Evolutionary conservation across 2,329 filamentous ascomycete species (phyloP), one percentile per base, ranked within the genome.

Genomic region (Alternaria consortialis): DNA sequence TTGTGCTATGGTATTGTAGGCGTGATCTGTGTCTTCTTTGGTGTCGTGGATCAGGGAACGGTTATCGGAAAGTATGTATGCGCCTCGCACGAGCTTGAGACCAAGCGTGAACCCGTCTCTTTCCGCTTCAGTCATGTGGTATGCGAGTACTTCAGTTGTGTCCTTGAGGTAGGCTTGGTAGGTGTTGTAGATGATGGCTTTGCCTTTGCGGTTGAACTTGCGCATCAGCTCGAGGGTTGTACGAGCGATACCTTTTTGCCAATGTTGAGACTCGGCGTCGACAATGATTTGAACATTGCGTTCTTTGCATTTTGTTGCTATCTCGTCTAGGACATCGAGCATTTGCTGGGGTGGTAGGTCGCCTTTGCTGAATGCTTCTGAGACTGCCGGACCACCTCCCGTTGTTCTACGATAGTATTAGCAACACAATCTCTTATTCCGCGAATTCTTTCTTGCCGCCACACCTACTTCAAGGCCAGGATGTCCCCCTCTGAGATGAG

Each of bases 1-100:
- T 86, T 86, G 2, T 87, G 85, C 63, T 92, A 87, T 39, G 81
- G 62, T 83, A 74, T 97, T 87, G 80, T 94, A 97, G 42, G 86
- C 87, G 5, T 79, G 66, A 63, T 88, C 84, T 0, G 86, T 88
- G 20, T 83, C 82, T 57, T 85, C 73, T 60, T 86, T 87, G 31
- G 82, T 85, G 60, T 85, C 81, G 67, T 85, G 83, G 60, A 88
- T 86, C 25, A 86, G 64, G 3, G 77, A 69, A 5, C 84, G 75
- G 53, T 82, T 77, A 32, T 88, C 86, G 0, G 81, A 82, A 20
- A 77, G 74, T 5, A 88, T 81, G 69, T 88, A 88, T 6, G 86
- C 86, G 7, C 86, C 86, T 6, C 86, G 80, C 0, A 88, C 86
- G 11, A 88, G 75, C 71, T 88, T 88, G 59, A 86, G 70, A 3